Base-by-base conservation (phyloP, 208 protist genomes). In the Leptomonas seymouri region DNA sequence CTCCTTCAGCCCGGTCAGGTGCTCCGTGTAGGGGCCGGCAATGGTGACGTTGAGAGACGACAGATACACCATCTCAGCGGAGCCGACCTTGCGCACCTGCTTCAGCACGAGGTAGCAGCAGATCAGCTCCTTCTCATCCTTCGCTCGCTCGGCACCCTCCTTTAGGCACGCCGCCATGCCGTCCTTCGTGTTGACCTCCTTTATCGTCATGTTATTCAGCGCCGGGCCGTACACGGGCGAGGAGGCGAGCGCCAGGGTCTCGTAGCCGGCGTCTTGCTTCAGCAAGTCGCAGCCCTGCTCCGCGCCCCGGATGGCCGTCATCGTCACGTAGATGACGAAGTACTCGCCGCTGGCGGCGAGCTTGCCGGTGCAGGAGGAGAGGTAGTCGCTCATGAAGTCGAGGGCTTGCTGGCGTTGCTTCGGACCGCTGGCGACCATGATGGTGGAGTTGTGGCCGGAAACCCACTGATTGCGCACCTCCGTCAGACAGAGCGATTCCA, bases 201-300 rank as follows among this genome's bases (percentile, higher is more conserved):
- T 81, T 25, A 58, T 70, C 31, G 63, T 74, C 68, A 90, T 70
- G 50, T 77, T 80, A 63, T 71, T 76, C 45, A 93, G 44, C 15
- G 80, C 78, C 18, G 88, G 85, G 46, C 88, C 88, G 71, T 87
- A 93, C 20, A 93, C 73, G 25, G 88, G 88, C 23, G 85, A 91
- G 5, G 82, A 89, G 8, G 76, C 65, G 36, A 90, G 71, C 53
- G 74, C 66, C 23, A 91, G 58, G 61, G 76, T 74, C 58, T 58
- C 78, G 69, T 88, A 84, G 30, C 58, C 56, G 31, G 80, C 71
- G 31, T 54, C 81, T 49, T 74, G 67, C 72, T 93, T 91, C 21
- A 90, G 71, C 45, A 93, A 70, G 44, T 93, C 88, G 68, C 76
- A 81, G 34, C 61, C 79, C 57, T 82, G 63, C 27, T 81, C 71